Evolutionary conservation across 2,329 filamentous ascomycete genomes (phyloP), one percentile per base, ranked within the genome.

Genomic region (Tolypocladium sp.): DNA sequence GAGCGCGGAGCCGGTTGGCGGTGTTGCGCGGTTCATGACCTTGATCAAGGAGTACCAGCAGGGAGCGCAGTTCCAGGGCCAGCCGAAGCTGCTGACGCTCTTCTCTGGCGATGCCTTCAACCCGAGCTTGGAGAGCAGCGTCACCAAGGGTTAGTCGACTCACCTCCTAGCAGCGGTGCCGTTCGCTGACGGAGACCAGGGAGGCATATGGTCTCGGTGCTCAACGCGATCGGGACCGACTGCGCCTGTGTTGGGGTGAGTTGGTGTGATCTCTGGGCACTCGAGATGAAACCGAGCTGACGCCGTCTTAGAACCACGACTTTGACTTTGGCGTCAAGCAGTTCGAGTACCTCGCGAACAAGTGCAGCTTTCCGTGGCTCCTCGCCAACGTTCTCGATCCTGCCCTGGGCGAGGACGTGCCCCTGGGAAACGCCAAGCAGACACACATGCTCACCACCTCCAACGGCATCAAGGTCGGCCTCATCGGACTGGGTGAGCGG

Each of bases 101-200:
- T 97, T 96, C 74, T 96, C 91, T 3, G 92, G 92, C 42, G 92
- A 96, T 79, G 91, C 88, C 12, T 97, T 94, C 74, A 96, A 96
- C 70, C 92, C 92, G 0, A 93, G 90, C 66, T 76, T 96, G 60
- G 92, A 96, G 74, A 93, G 89, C 67, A 90, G 88, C 22, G 86
- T 96, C 40, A 96, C 92, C 3, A 96, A 96, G 76, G 92, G 90
- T 79, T 70, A 63, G 73, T 59, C 30, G 35, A 17, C 6, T 10
- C 37, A 15, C 13, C 25, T 22, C n/a, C 46, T 4, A 25, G 25
- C n/a, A 10, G 20, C 33, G 8, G 3, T 3, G 22, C 25, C 17
- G 25, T 6, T 44, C 9, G 7, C 37, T 58, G 42, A 57, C 55
- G 53, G 8, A 6, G 4, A 15, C 61, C 17, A 86, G 84, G 86